phyloP scores from a whole-genome alignment of 768 basidiomycete genomes.

The Rhizopogon salebrosus region DNA sequence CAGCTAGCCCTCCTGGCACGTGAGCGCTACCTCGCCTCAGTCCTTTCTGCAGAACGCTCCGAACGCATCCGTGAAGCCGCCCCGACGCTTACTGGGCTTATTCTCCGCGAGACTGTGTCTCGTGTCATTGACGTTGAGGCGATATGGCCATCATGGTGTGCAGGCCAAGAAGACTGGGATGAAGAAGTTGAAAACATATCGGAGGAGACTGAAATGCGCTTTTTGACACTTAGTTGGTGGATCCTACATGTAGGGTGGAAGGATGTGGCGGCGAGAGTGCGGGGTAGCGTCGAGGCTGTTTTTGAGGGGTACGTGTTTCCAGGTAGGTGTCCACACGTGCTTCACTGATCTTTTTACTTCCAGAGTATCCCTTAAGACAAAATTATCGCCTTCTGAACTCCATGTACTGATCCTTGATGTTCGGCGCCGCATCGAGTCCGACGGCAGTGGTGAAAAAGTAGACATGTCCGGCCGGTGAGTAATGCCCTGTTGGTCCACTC shows the following conservation, averaged over 20 bases:
- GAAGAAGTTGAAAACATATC: slow-evolving; percentile 32
- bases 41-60: slow-evolving; percentile 56
- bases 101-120: slow-evolving; percentile 20
- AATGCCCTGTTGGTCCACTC: neutral
- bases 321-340: neutral
- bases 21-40: slow-evolving; percentile 68
- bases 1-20: slow-evolving; percentile 86
- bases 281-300: slow-evolving; percentile 72
- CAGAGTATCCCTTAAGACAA: slow-evolving; percentile 82
- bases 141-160: slow-evolving; percentile 17
- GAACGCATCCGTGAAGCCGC: slow-evolving; percentile 41
- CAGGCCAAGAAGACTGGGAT: slow-evolving; percentile 22
- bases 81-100: slow-evolving; percentile 25
- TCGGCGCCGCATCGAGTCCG: slow-evolving; percentile 70
- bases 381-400: slow-evolving; percentile 65
- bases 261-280: slow-evolving; percentile 68
- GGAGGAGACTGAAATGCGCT: slow-evolving; percentile 74
- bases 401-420: slow-evolving; percentile 68
- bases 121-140: slow-evolving; percentile 21
- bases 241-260: slow-evolving; percentile 90
- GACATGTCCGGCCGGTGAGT: neutral
- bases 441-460: slow-evolving; percentile 33
- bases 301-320: slow-evolving; percentile 67
- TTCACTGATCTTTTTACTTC: neutral
- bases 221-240: slow-evolving; percentile 90